Evolutionary conservation across 805 yeast species (phyloP).

Genomic region (Nakazawaea ambrosiae): DNA sequence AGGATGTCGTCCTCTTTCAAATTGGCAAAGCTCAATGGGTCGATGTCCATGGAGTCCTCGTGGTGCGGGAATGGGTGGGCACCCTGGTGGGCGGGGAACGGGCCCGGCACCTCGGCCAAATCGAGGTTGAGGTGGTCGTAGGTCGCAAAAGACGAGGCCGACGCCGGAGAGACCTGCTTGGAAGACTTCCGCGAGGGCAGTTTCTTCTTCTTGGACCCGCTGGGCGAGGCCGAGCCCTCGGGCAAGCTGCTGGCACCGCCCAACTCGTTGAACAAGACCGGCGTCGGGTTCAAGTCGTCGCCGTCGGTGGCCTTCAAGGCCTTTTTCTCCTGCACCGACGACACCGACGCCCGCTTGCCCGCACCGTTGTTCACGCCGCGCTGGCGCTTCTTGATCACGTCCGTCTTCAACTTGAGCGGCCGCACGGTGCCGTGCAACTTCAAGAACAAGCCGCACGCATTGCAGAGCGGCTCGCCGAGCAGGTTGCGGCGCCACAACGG

Average conservation of each 20-base stretch:
- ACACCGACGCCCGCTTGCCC: conserved; percentile 9
- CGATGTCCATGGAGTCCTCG: conserved; percentile 8
- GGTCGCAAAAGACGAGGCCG: too few species aligned
- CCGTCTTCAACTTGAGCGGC: conserved; percentile 85
- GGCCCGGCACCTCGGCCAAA: neutral
- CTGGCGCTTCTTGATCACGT: conserved; percentile 88
- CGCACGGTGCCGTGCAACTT: conserved; percentile 94
- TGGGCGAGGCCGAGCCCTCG: neutral
- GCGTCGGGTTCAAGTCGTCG: conserved; percentile 43
- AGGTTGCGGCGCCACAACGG: conserved; percentile 95
- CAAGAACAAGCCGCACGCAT: conserved; percentile 91
- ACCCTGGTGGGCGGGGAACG: too few species aligned
- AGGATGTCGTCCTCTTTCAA: conserved; percentile 4
- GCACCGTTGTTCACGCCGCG: conserved; percentile 34
- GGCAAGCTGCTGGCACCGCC: neutral
- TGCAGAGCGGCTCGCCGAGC: conserved; percentile 87
- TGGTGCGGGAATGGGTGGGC: neutral
- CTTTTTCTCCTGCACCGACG: conserved; percentile 10
- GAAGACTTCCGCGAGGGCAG: neutral
- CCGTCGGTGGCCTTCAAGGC: conserved; percentile 29
- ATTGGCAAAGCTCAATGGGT: conserved; percentile 4
- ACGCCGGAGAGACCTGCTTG: neutral
- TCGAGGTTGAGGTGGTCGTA: neutral
- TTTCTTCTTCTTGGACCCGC: too few species aligned
- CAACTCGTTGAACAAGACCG: conserved; percentile 18